Evolutionary conservation across 768 basidiomycete genomes (phyloP), one percentile per base, ranked within the genome.

Genomic region (Mycena galopus): DNA sequence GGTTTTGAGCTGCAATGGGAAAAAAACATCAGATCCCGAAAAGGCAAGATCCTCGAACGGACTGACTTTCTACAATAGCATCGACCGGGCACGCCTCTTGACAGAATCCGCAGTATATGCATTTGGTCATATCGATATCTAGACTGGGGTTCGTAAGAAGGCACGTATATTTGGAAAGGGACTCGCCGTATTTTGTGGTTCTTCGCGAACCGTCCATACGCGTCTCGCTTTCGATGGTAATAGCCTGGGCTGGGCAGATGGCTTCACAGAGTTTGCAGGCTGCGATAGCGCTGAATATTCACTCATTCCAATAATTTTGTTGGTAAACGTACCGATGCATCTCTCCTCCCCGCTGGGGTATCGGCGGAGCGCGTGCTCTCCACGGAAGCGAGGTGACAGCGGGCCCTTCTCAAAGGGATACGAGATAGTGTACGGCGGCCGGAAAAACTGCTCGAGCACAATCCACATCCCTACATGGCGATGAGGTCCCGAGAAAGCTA

Each of bases 61-160:
- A 67, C 95, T 75, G 80, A 97, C 97, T 97, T 87, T 99, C 98
- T 65, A 99, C 98, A 77, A 99, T 99, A 71, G 98, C 98, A 84
- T 99, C 98, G 68, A 99, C 98, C 2, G 98, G 98, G 82, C 98
- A 99, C 33, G 98, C 98, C 85, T 99, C 98, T 84, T 99, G 97
- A 83, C 98, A 99, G 88, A 98, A 99, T 65, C 98, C 98, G 83
- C 98, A 99, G 87, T 99, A 99, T 79, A 99, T 99, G 85, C 98
- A 99, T 88, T 97, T 99, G 71, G 98, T 99, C 98, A 99, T 99
- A 82, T 99, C 98, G 78, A 99, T 96, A 84, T 99, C 96, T 97
- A 75, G 32, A 62, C 57, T 50, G 14, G 51, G 42, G 37, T 61
- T 27, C 66, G 65, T 60, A 70, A 70, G 32, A 50, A 56, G 44